phyloP scores from a whole-genome alignment of 495 filamentous ascomycete genomes.

The Neurospora sp. region DNA sequence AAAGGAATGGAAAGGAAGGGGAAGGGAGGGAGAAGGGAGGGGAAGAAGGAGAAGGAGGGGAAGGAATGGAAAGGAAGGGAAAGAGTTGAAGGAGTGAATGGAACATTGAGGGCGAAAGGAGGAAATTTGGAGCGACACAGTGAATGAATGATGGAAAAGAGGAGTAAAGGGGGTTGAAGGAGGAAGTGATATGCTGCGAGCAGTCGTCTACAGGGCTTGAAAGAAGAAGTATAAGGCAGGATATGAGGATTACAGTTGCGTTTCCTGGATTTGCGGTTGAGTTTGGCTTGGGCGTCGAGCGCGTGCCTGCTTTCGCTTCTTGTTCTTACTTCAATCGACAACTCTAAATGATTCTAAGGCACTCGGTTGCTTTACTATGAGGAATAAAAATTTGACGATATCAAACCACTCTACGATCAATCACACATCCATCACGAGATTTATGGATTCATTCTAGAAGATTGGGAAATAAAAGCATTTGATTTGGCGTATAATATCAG shows the following conservation, averaged over 20 bases:
- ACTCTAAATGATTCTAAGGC: not conserved
- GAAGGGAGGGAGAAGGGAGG: not conserved
- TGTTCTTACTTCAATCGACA: not conserved
- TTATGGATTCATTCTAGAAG: not conserved
- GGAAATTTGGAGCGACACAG: no score
- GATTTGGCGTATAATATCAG: not conserved
- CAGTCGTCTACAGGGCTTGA: not conserved
- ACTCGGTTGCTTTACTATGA: not conserved
- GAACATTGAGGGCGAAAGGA: no score
- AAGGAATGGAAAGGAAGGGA: not conserved
- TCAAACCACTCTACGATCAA: not conserved
- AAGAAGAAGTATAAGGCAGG: not conserved
- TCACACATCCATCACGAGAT: not conserved
- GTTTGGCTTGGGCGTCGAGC: not conserved
- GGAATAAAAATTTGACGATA: not conserved
- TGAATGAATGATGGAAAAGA: no score
- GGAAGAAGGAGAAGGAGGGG: not conserved
- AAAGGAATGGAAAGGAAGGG: not conserved
- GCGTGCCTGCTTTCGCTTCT: not conserved
- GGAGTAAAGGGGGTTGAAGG: not conserved
- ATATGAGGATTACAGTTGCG: not conserved
- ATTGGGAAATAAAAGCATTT: not conserved
- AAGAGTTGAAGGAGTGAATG: no score
- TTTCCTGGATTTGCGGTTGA: not conserved
- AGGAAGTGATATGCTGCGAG: not conserved